A percentile compares a stretch with the other conserved stretches of the same genome.
Conservation (phyloP, 176 grass and related monocot species). For the Puya raimondii region DNA sequence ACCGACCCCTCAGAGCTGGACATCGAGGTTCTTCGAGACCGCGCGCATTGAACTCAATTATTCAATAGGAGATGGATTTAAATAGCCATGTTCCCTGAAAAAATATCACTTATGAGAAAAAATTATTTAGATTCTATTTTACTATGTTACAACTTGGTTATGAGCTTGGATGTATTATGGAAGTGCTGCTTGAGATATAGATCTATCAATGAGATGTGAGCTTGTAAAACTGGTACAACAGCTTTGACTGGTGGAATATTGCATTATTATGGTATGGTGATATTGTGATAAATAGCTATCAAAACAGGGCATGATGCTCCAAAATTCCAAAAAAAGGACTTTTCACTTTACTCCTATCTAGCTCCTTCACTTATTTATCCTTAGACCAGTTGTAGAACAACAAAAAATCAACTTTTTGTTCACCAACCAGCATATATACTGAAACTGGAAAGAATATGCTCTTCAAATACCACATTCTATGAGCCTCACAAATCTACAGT, state of each 20-base stretch:
- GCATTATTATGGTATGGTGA: not conserved
- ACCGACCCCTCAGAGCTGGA: conserved; percentile 2
- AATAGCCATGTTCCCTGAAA: not conserved
- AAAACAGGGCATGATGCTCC: no score
- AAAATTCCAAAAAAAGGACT: no score
- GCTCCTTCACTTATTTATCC: no score
- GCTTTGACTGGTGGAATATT: not conserved
- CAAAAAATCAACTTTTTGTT: no score
- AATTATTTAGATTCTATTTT: not conserved
- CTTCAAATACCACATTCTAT: no score
- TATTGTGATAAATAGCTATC: no score
- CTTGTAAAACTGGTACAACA: not conserved
- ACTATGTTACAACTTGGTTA: not conserved
- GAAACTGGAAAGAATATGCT: no score
- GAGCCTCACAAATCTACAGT: no score
- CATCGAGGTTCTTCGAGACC: conserved; percentile 8
- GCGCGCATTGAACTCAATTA: conserved; percentile 1
- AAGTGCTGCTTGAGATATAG: not conserved
- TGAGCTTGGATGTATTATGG: not conserved
- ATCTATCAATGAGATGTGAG: not conserved
- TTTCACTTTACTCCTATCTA: no score
- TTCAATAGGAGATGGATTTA: not conserved
- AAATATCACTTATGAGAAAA: not conserved
- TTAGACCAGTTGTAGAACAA: no score
- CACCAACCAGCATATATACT: no score